Evolutionary conservation across 1,284 basidiomycete species (phyloP).

Genomic region (Rhodofomes roseus): DNA sequence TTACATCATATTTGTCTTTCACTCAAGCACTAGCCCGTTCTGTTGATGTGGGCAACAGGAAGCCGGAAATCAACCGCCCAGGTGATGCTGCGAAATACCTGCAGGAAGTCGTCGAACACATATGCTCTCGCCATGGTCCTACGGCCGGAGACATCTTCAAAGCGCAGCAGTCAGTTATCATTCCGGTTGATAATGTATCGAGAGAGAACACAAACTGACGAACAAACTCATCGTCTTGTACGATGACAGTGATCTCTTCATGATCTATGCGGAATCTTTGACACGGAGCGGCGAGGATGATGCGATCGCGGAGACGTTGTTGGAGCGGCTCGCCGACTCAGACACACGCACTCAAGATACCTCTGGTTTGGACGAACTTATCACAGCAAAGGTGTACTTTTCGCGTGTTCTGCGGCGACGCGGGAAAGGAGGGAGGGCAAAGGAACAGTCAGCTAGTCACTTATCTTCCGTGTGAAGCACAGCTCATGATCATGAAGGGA

Average conservation of each 20-base stretch:
- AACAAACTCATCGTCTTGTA: neutral
- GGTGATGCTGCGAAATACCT: neutral
- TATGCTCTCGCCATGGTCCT: neutral
- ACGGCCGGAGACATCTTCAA: slow-evolving; percentile 1
- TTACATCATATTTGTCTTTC: neutral
- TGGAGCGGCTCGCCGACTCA: neutral
- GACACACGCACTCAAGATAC: neutral
- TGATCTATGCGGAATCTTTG: slow-evolving; percentile 1
- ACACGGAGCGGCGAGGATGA: neutral
- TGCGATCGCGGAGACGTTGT: neutral
- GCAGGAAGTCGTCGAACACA: neutral
- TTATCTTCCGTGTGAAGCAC: neutral
- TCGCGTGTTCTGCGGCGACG: neutral
- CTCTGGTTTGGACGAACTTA: neutral
- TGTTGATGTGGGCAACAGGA: slow-evolving; percentile 1
- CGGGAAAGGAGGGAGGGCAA: neutral
- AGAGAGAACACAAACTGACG: no score
- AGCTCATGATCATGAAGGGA: neutral
- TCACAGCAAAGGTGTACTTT: neutral
- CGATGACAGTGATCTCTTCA: neutral
- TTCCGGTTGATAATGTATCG: no score
- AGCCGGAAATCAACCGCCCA: neutral
- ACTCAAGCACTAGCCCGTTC: neutral
- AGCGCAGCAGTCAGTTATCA: neutral
- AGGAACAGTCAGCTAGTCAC: slow-evolving; percentile 1